Conservation (phyloP, 306 rosid species). For the Cyclanthera cordifolia region DNA sequence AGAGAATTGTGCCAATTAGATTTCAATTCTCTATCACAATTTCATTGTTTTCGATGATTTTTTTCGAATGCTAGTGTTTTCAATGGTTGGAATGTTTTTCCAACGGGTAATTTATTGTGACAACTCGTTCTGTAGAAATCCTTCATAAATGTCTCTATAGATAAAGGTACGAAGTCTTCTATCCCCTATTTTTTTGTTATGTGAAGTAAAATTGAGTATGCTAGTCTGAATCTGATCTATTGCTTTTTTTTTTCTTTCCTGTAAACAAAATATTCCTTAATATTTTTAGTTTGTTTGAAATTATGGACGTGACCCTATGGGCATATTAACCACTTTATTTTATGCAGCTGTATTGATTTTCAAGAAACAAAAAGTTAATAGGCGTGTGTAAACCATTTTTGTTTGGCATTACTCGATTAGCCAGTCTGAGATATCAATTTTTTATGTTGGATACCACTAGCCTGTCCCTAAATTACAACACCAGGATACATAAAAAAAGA, state of each 20-base stretch:
- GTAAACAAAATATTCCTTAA: not conserved
- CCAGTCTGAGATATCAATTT: too few relatives aligned
- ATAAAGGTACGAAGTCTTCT: not conserved
- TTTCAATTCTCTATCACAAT: not conserved
- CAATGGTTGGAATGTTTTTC: not conserved
- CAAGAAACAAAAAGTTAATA: too few relatives aligned
- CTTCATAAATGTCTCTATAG: not conserved
- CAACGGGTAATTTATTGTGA: not conserved
- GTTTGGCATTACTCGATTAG: not conserved
- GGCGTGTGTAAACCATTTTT: too few relatives aligned
- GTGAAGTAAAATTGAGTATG: not conserved
- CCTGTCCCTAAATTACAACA: too few relatives aligned
- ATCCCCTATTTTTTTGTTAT: not conserved
- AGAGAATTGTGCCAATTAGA: constrained; percentile 26
- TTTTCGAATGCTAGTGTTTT: not conserved
- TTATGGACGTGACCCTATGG: too few relatives aligned
- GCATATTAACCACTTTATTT: too few relatives aligned
- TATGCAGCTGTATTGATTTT: too few relatives aligned
- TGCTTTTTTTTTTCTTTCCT: not conserved
- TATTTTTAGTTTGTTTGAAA: not conserved
- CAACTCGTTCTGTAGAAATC: not conserved
- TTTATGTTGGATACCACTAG: too few relatives aligned
- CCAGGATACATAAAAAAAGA: too few relatives aligned
- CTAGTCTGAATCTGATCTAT: not conserved
- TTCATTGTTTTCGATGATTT: not conserved